These are phyloP conservation scores for Backusella tuberculispora DNA, from an alignment of 192 early-diverging fungal species.

Conservation along the genomic window DNA sequence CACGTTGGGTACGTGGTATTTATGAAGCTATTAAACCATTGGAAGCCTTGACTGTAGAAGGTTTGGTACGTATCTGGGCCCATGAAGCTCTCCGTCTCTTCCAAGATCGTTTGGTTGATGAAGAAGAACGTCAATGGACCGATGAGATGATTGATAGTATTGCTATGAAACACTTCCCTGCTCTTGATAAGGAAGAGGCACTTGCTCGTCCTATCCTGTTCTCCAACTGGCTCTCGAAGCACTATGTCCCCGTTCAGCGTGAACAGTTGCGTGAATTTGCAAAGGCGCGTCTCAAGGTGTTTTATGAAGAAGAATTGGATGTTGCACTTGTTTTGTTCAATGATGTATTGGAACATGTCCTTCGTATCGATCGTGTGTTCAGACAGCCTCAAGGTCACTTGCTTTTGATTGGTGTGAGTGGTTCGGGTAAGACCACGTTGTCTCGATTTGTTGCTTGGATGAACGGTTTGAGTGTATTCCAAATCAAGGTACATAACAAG, in stretches of 20 bases:
- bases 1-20: conserved; percentile 98
- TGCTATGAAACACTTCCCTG: conserved; percentile 89
- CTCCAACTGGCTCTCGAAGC: conserved; percentile 96
- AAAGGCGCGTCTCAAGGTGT: conserved; percentile 92
- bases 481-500: conserved; percentile 98
- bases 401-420: conserved; percentile 97
- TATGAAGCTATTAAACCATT: conserved; percentile 90
- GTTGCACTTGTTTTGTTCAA: conserved; percentile 96
- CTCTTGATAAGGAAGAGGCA: conserved; percentile 67
- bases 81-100: conserved; percentile 98
- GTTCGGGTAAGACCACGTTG: conserved; percentile 96
- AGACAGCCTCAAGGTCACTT: conserved; percentile 98
- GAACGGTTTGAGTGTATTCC: conserved; percentile 96
- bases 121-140: conserved; percentile 91
- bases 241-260: conserved; percentile 88
- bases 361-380: conserved; percentile 98
- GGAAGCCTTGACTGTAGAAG: conserved; percentile 80
- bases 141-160: conserved; percentile 83
- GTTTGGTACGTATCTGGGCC: conserved; percentile 94
- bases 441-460: conserved; percentile 99
- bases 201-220: conserved; percentile 92
- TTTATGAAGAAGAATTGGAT: conserved; percentile 99
- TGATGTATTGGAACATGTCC: conserved; percentile 95
- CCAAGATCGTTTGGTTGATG: conserved; percentile 95
- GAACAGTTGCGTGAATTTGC: conserved; percentile 92